A percentile compares a stretch with the other conserved stretches of the same genome.
These are phyloP conservation scores for Paecilomyces niveus DNA, from an alignment of 2,329 filamentous ascomycete genomes.

Conservation along the genomic window DNA sequence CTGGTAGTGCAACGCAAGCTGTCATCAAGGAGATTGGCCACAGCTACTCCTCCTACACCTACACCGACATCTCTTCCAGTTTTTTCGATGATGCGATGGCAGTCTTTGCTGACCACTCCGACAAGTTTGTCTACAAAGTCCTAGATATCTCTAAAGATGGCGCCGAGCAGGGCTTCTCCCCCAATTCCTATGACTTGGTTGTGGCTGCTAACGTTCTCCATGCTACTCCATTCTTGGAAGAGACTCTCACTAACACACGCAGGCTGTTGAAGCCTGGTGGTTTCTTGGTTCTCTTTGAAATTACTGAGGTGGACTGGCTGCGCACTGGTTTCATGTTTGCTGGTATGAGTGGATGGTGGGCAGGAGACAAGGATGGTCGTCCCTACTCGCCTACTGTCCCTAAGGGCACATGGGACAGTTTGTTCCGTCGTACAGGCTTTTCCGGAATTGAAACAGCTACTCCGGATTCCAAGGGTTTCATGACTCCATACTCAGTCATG, in stretches of 20 bases:
- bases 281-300: slow-evolving; percentile 39
- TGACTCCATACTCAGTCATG: background rate
- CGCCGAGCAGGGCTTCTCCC: slow-evolving; percentile 20
- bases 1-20: background rate
- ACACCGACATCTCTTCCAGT: slow-evolving; percentile 22
- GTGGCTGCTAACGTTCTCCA: slow-evolving; percentile 30
- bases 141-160: slow-evolving; percentile 24
- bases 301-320: slow-evolving; percentile 15
- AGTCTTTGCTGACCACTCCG: slow-evolving; percentile 13
- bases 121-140: slow-evolving; percentile 18
- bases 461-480: background rate
- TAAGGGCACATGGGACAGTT: slow-evolving; percentile 15
- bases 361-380: slow-evolving; percentile 21
- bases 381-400: slow-evolving; percentile 8
- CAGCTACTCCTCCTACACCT: slow-evolving; percentile 14
- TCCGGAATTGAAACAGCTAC: slow-evolving; percentile 14
- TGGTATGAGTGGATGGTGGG: slow-evolving; percentile 28
- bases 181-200: slow-evolving; percentile 23
- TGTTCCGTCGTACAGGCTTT: slow-evolving; percentile 16
- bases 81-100: slow-evolving; percentile 16
- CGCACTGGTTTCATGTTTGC: slow-evolving; percentile 21
- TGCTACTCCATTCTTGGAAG: slow-evolving; percentile 17
- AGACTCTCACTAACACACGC: slow-evolving; percentile 17
- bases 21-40: background rate
- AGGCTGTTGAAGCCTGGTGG: slow-evolving; percentile 35